Base-by-base conservation (phyloP, 768 basidiomycete species). In the Melanogaster broomeanus region DNA sequence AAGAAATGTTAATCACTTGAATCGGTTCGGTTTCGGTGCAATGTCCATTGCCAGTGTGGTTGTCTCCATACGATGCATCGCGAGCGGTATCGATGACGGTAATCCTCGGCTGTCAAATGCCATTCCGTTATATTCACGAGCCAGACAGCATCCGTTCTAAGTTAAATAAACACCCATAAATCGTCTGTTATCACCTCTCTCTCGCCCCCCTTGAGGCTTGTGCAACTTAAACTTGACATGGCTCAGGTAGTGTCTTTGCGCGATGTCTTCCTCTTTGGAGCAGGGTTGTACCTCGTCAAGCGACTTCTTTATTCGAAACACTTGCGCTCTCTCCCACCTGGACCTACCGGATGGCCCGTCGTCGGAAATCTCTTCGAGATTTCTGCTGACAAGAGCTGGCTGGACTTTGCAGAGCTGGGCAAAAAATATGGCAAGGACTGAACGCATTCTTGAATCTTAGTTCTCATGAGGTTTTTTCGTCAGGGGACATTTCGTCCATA, bases 331-430 rank as follows among this genome's bases (percentile, higher is more conserved):
- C 48, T 55, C 35, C 65, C 65, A 19, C 63, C 57, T 16, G 65
- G 64, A 2, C 65, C 64, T 4, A 30, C 34, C 43, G 60, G 60
- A 2, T 58, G 49, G 54, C 82, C 76, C 12, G 21, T 84, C 12
- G 62, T 84, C 24, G 84, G 83, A 13, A 84, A 80, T 55, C 58
- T 79, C 11, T 65, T 80, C 22, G 77, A 81, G 54, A 77, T 84
- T 74, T 78, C 82, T 27, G 61, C 64, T 13, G 71, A 73, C 30
- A 68, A 74, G 55, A 75, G 74, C 51, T 84, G 82, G 81, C 50
- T 77, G 18, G 77, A 73, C 0, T 83, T 81, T 56, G 70, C 78
- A 16, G 68, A 72, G 18, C 78, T 84, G 77, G 74, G 80, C 3
- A 74, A 79, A 53, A 67, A 66, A 62, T 85, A 76, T 56, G 83